Conservation (phyloP, 164 flowering plant species). For the Kingdonia uniflora region DNA sequence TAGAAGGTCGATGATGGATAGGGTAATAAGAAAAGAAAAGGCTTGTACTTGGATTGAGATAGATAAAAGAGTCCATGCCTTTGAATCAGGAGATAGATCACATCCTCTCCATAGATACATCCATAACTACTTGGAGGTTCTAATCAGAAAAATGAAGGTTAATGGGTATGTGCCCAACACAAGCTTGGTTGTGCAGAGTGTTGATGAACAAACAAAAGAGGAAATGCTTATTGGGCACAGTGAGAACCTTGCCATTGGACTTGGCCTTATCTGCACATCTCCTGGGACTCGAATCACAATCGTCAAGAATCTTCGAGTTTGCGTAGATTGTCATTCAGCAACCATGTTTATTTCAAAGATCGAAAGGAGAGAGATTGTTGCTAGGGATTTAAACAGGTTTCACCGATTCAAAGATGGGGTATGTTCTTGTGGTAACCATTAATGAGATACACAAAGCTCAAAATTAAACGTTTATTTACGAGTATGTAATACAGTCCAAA, state of each 20-base stretch:
- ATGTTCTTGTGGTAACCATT: slow-evolving; percentile 34
- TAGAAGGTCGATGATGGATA: too few species aligned
- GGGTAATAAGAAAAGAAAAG: slow-evolving; percentile 39
- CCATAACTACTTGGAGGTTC: slow-evolving; percentile 13
- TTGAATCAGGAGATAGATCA: slow-evolving; percentile 37
- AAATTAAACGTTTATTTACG: background rate
- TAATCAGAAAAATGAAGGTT: slow-evolving; percentile 23
- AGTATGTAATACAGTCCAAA: too few species aligned
- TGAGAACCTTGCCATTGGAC: slow-evolving; percentile 35
- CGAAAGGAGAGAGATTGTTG: slow-evolving; percentile 33
- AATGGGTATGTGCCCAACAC: slow-evolving; percentile 27
- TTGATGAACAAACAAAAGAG: slow-evolving; percentile 28
- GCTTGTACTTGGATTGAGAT: slow-evolving; percentile 39
- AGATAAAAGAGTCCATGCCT: slow-evolving; percentile 26
- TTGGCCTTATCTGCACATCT: slow-evolving; percentile 31
- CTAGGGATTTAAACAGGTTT: slow-evolving; percentile 35
- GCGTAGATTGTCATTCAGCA: slow-evolving; percentile 33
- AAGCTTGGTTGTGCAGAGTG: slow-evolving; percentile 31
- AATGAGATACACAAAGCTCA: slow-evolving; percentile 14
- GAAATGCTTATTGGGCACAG: slow-evolving; percentile 33
- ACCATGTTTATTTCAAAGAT: slow-evolving; percentile 23
- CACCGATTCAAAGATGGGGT: slow-evolving; percentile 34
- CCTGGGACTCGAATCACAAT: slow-evolving; percentile 20
- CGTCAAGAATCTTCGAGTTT: slow-evolving; percentile 39
- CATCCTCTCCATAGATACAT: slow-evolving; percentile 27